phyloP scores from a whole-genome alignment of 2,329 filamentous ascomycete species.

The Tolypocladium tundrense region DNA sequence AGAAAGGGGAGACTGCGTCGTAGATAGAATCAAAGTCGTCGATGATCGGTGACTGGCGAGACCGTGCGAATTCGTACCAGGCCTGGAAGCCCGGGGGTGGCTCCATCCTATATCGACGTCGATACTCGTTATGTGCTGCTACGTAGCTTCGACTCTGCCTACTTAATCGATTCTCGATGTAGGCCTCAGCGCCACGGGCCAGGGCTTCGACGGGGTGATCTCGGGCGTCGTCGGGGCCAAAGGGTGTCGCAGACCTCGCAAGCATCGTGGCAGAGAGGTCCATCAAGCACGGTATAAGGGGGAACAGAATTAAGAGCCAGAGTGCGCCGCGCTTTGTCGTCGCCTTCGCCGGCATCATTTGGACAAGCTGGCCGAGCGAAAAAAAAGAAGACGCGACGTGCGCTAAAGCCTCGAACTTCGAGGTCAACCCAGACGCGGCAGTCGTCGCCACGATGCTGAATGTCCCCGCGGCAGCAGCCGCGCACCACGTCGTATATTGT shows the following conservation, averaged over 20 bases:
- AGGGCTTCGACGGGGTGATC: slow-evolving; percentile 21
- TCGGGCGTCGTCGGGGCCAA: neutral
- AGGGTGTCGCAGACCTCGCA: neutral
- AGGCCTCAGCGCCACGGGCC: slow-evolving; percentile 12
- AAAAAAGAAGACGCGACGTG: neutral
- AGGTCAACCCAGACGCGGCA: neutral
- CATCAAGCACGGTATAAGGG: neutral
- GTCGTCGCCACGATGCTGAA: neutral
- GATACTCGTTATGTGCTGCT: slow-evolving; percentile 30
- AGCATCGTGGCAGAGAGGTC: neutral
- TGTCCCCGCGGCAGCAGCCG: neutral
- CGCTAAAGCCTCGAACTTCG: neutral
- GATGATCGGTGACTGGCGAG: slow-evolving; percentile 31
- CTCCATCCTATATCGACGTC: slow-evolving; percentile 27
- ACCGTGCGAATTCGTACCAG: slow-evolving; percentile 33
- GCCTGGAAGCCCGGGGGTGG: slow-evolving; percentile 35
- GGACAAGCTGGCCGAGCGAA: neutral
- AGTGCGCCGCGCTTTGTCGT: neutral
- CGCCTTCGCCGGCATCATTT: neutral
- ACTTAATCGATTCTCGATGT: slow-evolving; percentile 19
- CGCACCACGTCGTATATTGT: neutral
- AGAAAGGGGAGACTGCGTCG: slow-evolving; percentile 28
- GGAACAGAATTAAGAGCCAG: neutral
- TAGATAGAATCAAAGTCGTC: slow-evolving; percentile 38
- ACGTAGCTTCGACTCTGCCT: slow-evolving; percentile 26